Percentiles rank a stretch among this genome's conserved stretches.
Conservation (phyloP, 2,329 filamentous ascomycete genomes). For the Alternaria novae-zelandiae region DNA sequence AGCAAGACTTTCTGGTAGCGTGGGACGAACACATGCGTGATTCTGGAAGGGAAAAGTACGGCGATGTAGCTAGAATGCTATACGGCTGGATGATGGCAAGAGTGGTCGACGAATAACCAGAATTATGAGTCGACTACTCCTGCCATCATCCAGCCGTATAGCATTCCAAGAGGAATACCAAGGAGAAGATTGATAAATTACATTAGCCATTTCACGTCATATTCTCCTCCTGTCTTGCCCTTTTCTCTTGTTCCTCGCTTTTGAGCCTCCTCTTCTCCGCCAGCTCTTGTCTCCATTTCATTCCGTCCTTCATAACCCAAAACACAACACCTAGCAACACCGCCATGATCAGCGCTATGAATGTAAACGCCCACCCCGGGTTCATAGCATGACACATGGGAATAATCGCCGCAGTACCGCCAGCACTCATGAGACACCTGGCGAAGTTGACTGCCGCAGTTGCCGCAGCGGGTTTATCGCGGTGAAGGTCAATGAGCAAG, state of each 20-base stretch:
- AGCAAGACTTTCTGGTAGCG: not conserved
- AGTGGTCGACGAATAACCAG: too few species aligned
- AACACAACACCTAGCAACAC: constrained; percentile 33
- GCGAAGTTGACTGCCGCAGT: constrained; percentile 49
- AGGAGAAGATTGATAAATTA: not conserved
- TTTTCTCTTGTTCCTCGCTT: constrained; percentile 3
- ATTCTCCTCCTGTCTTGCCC: not conserved
- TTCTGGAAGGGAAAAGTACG: not conserved
- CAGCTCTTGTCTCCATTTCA: constrained; percentile 37
- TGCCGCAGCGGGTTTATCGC: constrained; percentile 48
- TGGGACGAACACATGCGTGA: not conserved
- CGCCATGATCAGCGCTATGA: constrained; percentile 43
- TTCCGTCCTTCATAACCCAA: constrained; percentile 40
- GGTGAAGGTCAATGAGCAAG: constrained; percentile 54
- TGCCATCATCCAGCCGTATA: too few species aligned
- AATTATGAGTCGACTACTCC: too few species aligned
- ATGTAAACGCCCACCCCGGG: constrained; percentile 55
- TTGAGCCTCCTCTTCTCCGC: constrained; percentile 24
- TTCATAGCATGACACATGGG: constrained; percentile 53
- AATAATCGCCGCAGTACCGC: constrained; percentile 47
- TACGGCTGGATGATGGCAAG: too few species aligned
- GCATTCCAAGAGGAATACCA: not conserved
- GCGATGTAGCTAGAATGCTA: too few species aligned
- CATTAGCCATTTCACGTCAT: not conserved
- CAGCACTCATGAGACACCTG: constrained; percentile 48